Evolutionary conservation across 1,284 basidiomycete genomes (phyloP), one percentile per base, ranked within the genome.

Genomic region (Fomitopsis pinicola): DNA sequence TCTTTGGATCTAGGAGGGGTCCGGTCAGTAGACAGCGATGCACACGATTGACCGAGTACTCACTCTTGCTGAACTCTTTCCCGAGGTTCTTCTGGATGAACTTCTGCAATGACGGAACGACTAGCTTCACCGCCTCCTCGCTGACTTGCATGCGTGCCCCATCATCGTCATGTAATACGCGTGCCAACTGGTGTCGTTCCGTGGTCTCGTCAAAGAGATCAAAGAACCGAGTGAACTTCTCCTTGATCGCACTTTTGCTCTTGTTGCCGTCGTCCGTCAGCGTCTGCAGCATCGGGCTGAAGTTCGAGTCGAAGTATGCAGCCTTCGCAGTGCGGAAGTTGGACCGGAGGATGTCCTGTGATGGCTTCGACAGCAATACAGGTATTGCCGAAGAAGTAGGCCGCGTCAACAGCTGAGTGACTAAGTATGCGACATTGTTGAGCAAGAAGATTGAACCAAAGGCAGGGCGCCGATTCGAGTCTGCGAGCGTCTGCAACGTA

Each of bases 31-130:
- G 52, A 36, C 57, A 58, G 14, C 5, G 5, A n/a, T 33, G 12
- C 12, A 30, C 28, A 26, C 2, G 30, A n/a, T 15, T 1, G 15
- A 50, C 26, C 14, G 38, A 17, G n/a, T 12, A 80, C 87, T 69
- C 64, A 92, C 91, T 91, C 77, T 90, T 91, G 72, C 89, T 91
- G 67, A 92, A 91, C 65, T 92, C 90, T 72, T 89, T 91, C 57
- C 89, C 89, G 46, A 79, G 78, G 66, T 89, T 85, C 70, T 86
- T 88, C 73, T 88, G 86, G 61, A 82, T 83, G 69, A 92, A 92
- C 62, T 84, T 75, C 72, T 88, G 82, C 64, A 93, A 75, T 40
- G 82, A 83, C 22, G 91, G 89, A 10, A 92, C 82, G 22, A 92
- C 86, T 8, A 93, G 77, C 74, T 86, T 89, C 28, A 88, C 82